Conservation (phyloP, 108 stramenopile species). For the Discostella stelligeroides region DNA sequence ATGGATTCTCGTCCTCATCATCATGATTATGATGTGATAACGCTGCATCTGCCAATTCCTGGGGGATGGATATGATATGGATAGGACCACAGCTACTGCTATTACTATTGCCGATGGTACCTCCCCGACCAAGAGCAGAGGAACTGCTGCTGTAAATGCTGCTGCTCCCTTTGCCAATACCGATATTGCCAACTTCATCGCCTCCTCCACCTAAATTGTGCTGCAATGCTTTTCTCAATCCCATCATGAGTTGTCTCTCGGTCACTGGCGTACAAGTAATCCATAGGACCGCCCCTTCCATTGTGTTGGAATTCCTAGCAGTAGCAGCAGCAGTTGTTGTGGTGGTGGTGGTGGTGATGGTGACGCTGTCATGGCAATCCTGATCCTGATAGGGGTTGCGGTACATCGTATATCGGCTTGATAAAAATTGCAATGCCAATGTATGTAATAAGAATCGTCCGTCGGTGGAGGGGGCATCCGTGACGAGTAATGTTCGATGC, state of each 20-base stretch:
- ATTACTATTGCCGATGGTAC: neutral
- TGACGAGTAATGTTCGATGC: slow-evolving; percentile 42
- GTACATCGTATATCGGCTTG: slow-evolving; percentile 5
- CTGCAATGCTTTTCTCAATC: slow-evolving; percentile 25
- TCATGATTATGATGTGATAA: neutral
- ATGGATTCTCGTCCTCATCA: neutral
- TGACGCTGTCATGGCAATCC: neutral
- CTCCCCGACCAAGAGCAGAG: neutral
- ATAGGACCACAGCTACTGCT: slow-evolving; percentile 19
- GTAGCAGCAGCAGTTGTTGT: neutral
- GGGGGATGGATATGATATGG: slow-evolving; percentile 33
- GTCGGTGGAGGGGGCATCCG: slow-evolving; percentile 40
- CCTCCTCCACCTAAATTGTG: slow-evolving; percentile 20
- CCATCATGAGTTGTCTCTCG: slow-evolving; percentile 28
- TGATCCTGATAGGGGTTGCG: neutral
- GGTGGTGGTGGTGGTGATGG: neutral
- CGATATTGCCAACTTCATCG: neutral
- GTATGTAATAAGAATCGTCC: slow-evolving; percentile 45
- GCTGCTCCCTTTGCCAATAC: neutral
- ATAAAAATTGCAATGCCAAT: slow-evolving; percentile 45
- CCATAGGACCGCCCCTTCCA: slow-evolving; percentile 47
- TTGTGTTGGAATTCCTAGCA: neutral
- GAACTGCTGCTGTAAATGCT: neutral
- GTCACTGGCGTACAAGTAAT: slow-evolving; percentile 25
- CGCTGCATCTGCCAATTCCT: slow-evolving; percentile 37